phyloP scores from a whole-genome alignment of 202 grass and related monocot genomes.

The Eragrostis tef region DNA sequence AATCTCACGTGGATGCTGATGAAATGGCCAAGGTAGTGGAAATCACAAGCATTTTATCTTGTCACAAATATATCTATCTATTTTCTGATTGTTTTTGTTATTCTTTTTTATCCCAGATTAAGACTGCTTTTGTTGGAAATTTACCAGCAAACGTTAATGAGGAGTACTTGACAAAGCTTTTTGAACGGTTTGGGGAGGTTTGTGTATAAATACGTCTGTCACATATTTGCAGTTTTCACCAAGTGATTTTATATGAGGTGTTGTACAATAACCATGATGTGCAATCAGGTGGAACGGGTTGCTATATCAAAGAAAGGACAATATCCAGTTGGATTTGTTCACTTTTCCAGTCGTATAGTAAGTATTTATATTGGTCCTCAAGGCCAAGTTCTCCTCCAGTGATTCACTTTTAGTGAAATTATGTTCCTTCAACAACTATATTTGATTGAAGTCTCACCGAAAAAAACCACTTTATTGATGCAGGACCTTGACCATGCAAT shows the following conservation, averaged over 20 bases:
- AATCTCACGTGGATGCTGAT: conserved; percentile 60
- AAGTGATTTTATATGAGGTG: conserved; percentile 37
- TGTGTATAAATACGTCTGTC: conserved; percentile 4
- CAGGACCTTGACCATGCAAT: conserved; percentile 77
- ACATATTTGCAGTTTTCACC: conserved; percentile 37
- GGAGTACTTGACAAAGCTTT: conserved; percentile 68
- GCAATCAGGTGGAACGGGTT: conserved; percentile 61
- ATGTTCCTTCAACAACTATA: conserved; percentile 13
- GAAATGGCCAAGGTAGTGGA: conserved; percentile 75
- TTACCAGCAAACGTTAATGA: conserved; percentile 68
- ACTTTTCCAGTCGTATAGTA: conserved; percentile 66
- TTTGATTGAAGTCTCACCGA: neutral
- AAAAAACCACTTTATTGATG: conserved; percentile 26
- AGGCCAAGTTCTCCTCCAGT: conserved; percentile 28
- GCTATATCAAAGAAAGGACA: conserved; percentile 74
- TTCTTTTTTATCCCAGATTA: conserved; percentile 57
- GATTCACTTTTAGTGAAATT: neutral
- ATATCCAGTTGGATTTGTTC: conserved; percentile 75
- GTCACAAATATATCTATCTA: conserved; percentile 30
- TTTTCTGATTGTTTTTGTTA: conserved; percentile 41
- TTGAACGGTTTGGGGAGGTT: conserved; percentile 76
- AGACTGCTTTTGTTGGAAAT: conserved; percentile 85
- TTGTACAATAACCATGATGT: conserved; percentile 33
- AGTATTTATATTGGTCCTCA: conserved; percentile 49
- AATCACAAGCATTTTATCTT: conserved; percentile 15